Evolutionary conservation across 2,329 filamentous ascomycete genomes (phyloP).

Genomic region (Epichloe bromicola): DNA sequence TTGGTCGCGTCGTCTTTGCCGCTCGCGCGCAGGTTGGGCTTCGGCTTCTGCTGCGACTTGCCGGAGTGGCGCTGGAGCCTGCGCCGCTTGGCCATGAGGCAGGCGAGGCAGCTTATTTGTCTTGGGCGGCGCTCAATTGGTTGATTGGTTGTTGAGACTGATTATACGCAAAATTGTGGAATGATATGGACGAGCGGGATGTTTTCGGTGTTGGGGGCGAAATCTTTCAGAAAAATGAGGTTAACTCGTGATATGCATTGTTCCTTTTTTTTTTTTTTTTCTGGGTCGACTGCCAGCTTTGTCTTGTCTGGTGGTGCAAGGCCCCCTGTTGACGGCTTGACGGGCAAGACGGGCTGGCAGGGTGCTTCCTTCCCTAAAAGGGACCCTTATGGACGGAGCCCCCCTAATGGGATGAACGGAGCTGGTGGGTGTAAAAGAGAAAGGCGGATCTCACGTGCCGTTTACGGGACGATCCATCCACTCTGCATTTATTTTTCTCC

Average conservation of each 20-base stretch:
- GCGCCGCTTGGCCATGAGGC: slow-evolving; percentile 10
- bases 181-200: too few relatives aligned
- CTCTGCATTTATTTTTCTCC: background rate
- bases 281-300: background rate
- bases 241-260: background rate
- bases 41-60: slow-evolving; percentile 10
- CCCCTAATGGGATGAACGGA: background rate
- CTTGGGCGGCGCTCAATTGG: too few relatives aligned
- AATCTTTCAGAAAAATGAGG: background rate
- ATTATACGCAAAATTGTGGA: too few relatives aligned
- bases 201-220: background rate
- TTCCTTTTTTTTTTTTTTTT: background rate
- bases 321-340: slow-evolving; percentile 2
- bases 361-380: slow-evolving; percentile 1
- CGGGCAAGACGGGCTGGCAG: background rate
- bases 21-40: slow-evolving; percentile 3
- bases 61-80: slow-evolving; percentile 7
- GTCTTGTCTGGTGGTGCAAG: background rate
- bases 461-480: slow-evolving; percentile 3
- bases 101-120: too few relatives aligned
- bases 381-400: background rate
- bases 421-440: background rate
- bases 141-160: too few relatives aligned
- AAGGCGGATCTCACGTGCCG: slow-evolving; percentile 6
- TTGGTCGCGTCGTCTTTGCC: background rate